Evolutionary conservation across 2,329 filamentous ascomycete species (phyloP).

Genomic region (Colletotrichum paranaense): DNA sequence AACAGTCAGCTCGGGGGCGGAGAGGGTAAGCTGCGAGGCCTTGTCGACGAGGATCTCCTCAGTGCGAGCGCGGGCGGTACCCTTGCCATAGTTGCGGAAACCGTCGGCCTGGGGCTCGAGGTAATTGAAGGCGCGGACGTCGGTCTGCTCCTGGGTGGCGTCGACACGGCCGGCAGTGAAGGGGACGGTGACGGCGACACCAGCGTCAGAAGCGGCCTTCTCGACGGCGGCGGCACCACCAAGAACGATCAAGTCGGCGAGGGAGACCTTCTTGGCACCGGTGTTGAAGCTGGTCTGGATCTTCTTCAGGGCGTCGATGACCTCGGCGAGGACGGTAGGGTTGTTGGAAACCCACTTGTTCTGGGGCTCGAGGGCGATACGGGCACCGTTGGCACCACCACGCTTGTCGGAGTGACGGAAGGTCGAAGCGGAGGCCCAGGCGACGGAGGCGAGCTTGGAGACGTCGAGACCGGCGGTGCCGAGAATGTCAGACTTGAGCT

Average conservation of each 20-base stretch:
- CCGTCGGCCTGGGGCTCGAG: constrained; percentile 78
- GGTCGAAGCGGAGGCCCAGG: constrained; percentile 77
- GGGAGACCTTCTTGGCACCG: constrained; percentile 75
- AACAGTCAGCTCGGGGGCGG: constrained; percentile 77
- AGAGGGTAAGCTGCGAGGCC: constrained; percentile 76
- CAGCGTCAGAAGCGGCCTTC: constrained; percentile 69
- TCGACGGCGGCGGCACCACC: constrained; percentile 78
- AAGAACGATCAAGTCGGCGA: constrained; percentile 84
- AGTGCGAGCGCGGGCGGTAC: constrained; percentile 68
- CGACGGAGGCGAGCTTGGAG: constrained; percentile 71
- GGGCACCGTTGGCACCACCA: constrained; percentile 83
- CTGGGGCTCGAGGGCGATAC: constrained; percentile 79
- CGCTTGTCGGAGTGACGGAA: constrained; percentile 85
- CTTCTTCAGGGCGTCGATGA: constrained; percentile 70
- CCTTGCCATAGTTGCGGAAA: constrained; percentile 82
- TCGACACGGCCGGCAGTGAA: constrained; percentile 81
- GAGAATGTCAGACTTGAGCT: constrained; percentile 77
- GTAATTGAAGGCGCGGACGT: constrained; percentile 70
- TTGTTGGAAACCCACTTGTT: constrained; percentile 82
- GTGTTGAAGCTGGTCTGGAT: constrained; percentile 76
- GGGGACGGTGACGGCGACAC: constrained; percentile 67
- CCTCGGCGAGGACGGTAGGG: constrained; percentile 71
- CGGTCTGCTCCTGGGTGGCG: constrained; percentile 78
- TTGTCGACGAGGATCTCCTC: constrained; percentile 80
- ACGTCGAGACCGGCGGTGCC: constrained; percentile 67